Base-by-base conservation (phyloP, 257 asterid species). In the Solanum bulbocastanum region DNA sequence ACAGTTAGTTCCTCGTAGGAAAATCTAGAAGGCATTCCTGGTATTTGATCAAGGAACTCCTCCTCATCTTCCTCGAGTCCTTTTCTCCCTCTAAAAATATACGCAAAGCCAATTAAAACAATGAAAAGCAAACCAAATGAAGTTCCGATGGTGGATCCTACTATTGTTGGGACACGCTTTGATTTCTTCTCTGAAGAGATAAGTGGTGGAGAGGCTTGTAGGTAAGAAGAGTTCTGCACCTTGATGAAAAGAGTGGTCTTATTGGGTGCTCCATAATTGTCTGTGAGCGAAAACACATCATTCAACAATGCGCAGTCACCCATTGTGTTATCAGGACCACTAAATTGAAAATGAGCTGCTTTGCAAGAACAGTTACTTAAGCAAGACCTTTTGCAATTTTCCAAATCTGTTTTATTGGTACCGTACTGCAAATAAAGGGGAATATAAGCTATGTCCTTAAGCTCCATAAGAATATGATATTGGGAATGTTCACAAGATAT, bases 11-110 rank as follows among this genome's bases (percentile, higher is more conserved):
- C 78, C 27, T 86, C 86, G 3, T 87, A 73, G 25, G 89, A 87
- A 58, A 87, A 90, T 69, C 88, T 86, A 22, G 78, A 20, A 22
- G 92, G 91, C 88, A 82, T 40, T 39, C 91, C 92, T 9, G 88
- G 88, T 33, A 89, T 62, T 2, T 87, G 62, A 39, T 71, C 87
- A 22, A 86, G 27, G 27, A 85, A 79, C 49, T 86, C 87, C 66
- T 32, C 83, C 20, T 86, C 89, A 0, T 6, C 81, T 58, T 87
- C 86, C 20, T 71, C 25, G 3, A 11, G 1, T 7, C 10, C 74
- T 14, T 44, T 37, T 2, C 4, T 37, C 18, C 74, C 33, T 44
- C 30, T 72, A 69, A 10, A 78, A 83, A 44, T 5, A 20, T 32
- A 30, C 27, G 32, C 16, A 25, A 89, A 46, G 39, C 73, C 60